Evolutionary conservation across 75 land plant genomes (phyloP), one percentile per base, ranked within the genome.

Genomic region (Adiantum capillusveneris): DNA sequence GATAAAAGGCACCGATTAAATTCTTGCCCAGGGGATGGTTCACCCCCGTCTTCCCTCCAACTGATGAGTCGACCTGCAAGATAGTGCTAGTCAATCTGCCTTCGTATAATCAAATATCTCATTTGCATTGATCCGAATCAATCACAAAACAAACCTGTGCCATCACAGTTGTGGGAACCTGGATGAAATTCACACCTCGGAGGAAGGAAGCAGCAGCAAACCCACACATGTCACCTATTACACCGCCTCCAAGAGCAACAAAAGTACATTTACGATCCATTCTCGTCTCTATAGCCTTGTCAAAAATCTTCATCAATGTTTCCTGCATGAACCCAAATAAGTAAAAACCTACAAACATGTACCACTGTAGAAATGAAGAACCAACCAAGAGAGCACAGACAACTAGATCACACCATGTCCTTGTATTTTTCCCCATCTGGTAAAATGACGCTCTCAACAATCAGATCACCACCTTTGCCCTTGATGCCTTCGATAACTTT

Each of bases 151-250:
- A 60, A 28, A 88, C 98, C 87, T 88, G 93, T 46, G 98, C 84
- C 98, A 92, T 92, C 6, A 92, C 81, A 48, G 98, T 92, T 18
- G 98, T 92, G 0, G 98, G 98, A 67, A 92, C 83, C 65, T 92
- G 98, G 65, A 92, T 92, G 63, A 92, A 92, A 65, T 92, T 88
- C 6, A 92, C 98, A 37, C 95, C 98, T 59, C 95, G 86, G 42
- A 92, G 79, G 63, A 75, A 92, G 6, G 98, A 70, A 16, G 98
- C 95, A 45, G 98, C 98, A 69, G 98, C 98, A 85, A 70, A 92
- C 30, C 98, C 98, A 76, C 98, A 88, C 98, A 92, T 92, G 54
- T 92, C 98, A 49, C 98, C 98, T 70, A 92, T 92, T 1, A 92
- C 98, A 50, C 98, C 98, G 31, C 97, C 95, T 43, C 98, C 98